Base-by-base conservation (phyloP, 768 basidiomycete species). In the Amylocystis lapponica region DNA sequence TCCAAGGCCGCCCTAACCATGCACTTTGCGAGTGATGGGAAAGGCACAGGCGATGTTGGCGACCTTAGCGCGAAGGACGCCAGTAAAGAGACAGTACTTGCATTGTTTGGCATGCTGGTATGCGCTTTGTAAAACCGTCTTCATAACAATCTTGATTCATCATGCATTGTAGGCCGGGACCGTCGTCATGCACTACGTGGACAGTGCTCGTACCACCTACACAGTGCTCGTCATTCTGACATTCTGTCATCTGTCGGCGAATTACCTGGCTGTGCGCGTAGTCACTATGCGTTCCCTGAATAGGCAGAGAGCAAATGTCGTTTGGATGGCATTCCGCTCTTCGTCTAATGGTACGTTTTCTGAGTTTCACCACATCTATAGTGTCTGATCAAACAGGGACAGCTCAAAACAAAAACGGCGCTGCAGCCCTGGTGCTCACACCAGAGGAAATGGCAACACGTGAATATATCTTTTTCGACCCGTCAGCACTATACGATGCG, bases 51-150 rank as follows among this genome's bases (percentile, higher is more conserved):
- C 4, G 83, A 86, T 49, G 66, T 85, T 11, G 82, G 83, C 1
- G 83, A 86, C 50, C 63, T 85, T 31, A 83, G 78, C 45, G 83
- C 82, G 1, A 86, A 86, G 54, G 82, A 82, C 46, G 71, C 78
- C 0, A 84, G 82, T 58, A 80, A 81, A 48, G 82, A 85, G 60
- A 86, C 83, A 0, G 76, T 84, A 0, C 62, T 86, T 3, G 78
- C 78, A 1, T 71, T 86, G 23, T 52, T 79, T 1, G 83, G 83
- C 16, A 79, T 83, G 75, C 54, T 85, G 58, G 83, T 83, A 43
- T 55, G 78, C 52, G 13, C 8, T 39, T 17, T 22, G 13, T 20
- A 5, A 29, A 5, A n/a, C 19, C 19, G 7, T 27, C 13, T 19
- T 39, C 31, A 3, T 16, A 47, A 26, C 25, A 13, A 11, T n/a